phyloP scores from a whole-genome alignment of 2,329 filamentous ascomycete genomes.

The Davidsoniella neocaledoniae region DNA sequence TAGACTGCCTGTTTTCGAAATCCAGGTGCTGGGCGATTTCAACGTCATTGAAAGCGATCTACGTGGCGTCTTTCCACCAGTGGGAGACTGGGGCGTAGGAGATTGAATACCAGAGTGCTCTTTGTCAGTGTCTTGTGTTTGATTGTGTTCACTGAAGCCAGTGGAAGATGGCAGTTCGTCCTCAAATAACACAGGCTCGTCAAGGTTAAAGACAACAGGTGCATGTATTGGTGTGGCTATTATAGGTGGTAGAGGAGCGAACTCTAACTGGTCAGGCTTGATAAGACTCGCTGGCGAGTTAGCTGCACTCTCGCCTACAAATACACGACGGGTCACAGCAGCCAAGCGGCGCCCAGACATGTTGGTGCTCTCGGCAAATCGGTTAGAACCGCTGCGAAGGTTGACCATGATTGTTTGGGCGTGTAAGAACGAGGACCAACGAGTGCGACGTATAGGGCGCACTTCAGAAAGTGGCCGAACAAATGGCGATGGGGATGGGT shows the following conservation, averaged over 20 bases:
- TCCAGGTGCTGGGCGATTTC: slow-evolving; percentile 38
- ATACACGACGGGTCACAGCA: slow-evolving; percentile 7
- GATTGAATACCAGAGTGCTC: neutral
- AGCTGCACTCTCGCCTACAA: slow-evolving; percentile 6
- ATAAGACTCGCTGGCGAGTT: slow-evolving; percentile 7
- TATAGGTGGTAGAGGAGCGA: too few relatives aligned
- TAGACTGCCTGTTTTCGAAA: slow-evolving; percentile 38
- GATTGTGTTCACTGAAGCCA: too few relatives aligned
- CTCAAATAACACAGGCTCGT: too few relatives aligned
- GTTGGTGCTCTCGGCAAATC: slow-evolving; percentile 5
- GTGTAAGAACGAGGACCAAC: slow-evolving; percentile 44
- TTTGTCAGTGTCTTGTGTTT: too few relatives aligned
- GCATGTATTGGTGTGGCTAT: neutral
- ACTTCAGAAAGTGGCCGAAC: neutral
- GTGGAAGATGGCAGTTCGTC: too few relatives aligned
- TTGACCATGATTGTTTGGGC: slow-evolving; percentile 20
- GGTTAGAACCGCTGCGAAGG: slow-evolving; percentile 24
- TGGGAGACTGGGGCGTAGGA: neutral
- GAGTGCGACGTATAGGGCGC: slow-evolving; percentile 4
- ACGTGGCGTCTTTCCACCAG: neutral
- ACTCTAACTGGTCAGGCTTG: slow-evolving; percentile 11
- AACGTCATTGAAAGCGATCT: slow-evolving; percentile 45
- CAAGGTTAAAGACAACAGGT: neutral
- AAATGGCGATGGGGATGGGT: neutral
- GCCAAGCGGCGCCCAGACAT: slow-evolving; percentile 6